Conservation (phyloP, 2,329 filamentous ascomycete species). For the Colletotrichum liaoningense region DNA sequence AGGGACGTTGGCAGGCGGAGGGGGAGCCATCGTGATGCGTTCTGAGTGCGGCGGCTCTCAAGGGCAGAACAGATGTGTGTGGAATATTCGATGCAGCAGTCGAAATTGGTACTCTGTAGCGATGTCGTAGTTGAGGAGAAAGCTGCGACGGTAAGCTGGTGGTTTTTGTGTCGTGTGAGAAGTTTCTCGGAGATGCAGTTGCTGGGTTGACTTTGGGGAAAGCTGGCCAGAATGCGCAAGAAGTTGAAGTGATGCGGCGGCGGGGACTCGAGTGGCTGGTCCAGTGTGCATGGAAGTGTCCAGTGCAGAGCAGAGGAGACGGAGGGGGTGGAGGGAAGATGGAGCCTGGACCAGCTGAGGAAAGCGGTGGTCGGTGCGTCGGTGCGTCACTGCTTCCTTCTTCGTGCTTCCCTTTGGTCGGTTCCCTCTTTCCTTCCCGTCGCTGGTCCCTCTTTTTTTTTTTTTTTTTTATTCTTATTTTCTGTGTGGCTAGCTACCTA, state of each 20-base stretch:
- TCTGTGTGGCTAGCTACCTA: not conserved
- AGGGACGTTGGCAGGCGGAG: slow-evolving; percentile 76
- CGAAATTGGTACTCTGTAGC: not conserved
- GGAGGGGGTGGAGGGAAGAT: slow-evolving; percentile 28
- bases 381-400: slow-evolving; percentile 33
- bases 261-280: slow-evolving; percentile 29
- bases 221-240: slow-evolving; percentile 36
- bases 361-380: slow-evolving; percentile 35
- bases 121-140: not conserved
- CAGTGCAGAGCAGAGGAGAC: not conserved
- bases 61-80: slow-evolving; percentile 1
- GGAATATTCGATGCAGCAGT: slow-evolving; percentile 1
- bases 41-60: not conserved
- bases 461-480: not conserved
- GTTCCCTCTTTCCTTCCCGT: slow-evolving; percentile 4
- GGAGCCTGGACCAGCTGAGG: slow-evolving; percentile 24
- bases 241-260: slow-evolving; percentile 30
- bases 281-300: not conserved
- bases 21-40: slow-evolving; percentile 62
- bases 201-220: slow-evolving; percentile 20
- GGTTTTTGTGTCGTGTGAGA: slow-evolving; percentile 20
- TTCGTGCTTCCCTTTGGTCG: slow-evolving; percentile 21
- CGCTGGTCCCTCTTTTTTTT: not conserved
- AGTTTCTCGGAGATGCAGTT: slow-evolving; percentile 25
- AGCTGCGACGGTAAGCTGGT: slow-evolving; percentile 1